Base-by-base conservation (phyloP, 2,329 filamentous ascomycete genomes). In the Monilinia aucupariae region DNA sequence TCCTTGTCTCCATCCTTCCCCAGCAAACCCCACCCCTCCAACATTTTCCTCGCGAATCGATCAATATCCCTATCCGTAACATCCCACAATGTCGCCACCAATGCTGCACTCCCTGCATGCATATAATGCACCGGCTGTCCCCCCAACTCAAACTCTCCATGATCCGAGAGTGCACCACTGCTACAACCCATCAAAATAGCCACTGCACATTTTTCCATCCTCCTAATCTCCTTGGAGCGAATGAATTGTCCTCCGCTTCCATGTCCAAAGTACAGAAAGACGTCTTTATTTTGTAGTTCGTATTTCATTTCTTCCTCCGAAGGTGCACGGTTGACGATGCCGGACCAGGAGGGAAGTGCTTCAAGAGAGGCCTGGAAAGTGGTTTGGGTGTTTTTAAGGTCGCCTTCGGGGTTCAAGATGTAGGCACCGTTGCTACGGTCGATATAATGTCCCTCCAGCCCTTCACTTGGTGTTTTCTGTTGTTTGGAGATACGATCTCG, bases 41-140 rank as follows among this genome's bases (percentile, higher is more conserved):
- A 89, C 3, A 89, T 80, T 32, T 83, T 81, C 41, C 88, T 85
- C 0, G 92, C 90, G 75, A 96, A 96, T 22, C 92, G 89, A 78
- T 99, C 96, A 74, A 97, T 96, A 75, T 99, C 94, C 71, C 90
- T 90, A 74, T 99, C 94, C 12, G 94, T 99, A 56, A 99, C 94
- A 75, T 99, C 94, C 94, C 94, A 99, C 45, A 99, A 80, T 20
- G 92, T 97, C 52, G 92, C 94, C 2, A 97, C 86, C 12, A 97
- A 85, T 0, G 93, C 92, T 4, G 91, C 92, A 69, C 84, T 86
- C 1, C 91, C 93, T 0, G 92, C 92, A 69, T 93, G 86, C 76
- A 99, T 86, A 77, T 97, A 97, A 70, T 92, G 92, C 78, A 92
- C 86, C 30, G 94, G 90, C 62, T 93, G 91, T 1, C 94, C 93